Evolutionary conservation across 139 green algal genomes (phyloP).

Genomic region (Picochlorum sp.): DNA sequence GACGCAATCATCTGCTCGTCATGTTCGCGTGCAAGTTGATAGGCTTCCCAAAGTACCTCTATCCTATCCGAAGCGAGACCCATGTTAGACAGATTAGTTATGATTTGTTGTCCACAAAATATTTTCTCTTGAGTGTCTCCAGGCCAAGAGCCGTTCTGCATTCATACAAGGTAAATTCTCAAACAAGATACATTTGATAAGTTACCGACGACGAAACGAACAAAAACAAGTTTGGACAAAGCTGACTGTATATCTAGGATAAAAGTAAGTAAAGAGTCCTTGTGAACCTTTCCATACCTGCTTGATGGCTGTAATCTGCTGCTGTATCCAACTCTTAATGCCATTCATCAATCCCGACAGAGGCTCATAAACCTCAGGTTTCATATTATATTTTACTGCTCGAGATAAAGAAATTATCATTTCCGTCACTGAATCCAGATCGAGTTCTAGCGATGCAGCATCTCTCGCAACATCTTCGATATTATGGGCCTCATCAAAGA

Average conservation of each 20-base stretch:
- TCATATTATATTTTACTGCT: slow-evolving; percentile 16
- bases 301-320: slow-evolving; percentile 1
- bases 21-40: slow-evolving; percentile 29
- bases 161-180: no score
- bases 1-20: slow-evolving; percentile 26
- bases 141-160: background rate
- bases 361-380: slow-evolving; percentile 34
- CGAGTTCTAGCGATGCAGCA: slow-evolving; percentile 37
- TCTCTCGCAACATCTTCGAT: slow-evolving; percentile 77
- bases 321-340: background rate
- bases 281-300: slow-evolving; percentile 17
- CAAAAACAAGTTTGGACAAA: no score
- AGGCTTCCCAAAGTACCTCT: slow-evolving; percentile 28
- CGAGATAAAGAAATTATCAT: slow-evolving; percentile 9
- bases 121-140: background rate
- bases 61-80: slow-evolving; percentile 13
- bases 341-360: slow-evolving; percentile 16
- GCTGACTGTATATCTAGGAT: no score
- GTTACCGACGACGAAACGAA: no score
- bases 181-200: no score
- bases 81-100: slow-evolving; percentile 21
- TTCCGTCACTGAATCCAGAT: slow-evolving; percentile 37
- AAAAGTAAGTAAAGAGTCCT: background rate
- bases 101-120: slow-evolving; percentile 13
- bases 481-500: slow-evolving; percentile 97